Evolutionary conservation across 495 filamentous ascomycete genomes (phyloP).

Genomic region (Articulospora tetracladia): DNA sequence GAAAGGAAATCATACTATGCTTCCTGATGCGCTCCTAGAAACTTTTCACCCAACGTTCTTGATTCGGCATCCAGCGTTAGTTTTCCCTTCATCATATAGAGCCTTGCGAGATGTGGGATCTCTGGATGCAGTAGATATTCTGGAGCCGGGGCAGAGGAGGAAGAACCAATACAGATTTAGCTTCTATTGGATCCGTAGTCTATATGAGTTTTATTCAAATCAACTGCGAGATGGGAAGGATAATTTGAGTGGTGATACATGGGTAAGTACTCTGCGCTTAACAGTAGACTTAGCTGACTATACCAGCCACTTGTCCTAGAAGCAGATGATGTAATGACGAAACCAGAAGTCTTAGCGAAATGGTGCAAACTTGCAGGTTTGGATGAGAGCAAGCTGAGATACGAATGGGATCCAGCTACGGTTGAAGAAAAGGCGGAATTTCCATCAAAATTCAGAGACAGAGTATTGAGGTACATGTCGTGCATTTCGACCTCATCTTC

Average conservation of each 20-base stretch:
- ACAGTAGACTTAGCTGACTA: background rate
- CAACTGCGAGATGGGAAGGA: background rate
- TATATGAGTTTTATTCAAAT: background rate
- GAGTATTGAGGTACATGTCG: background rate
- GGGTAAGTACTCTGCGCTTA: background rate
- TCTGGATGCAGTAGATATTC: background rate
- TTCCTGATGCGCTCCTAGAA: constrained; percentile 36
- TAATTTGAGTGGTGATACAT: background rate
- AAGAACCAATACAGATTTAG: background rate
- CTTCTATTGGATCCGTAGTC: background rate
- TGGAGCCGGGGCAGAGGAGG: background rate
- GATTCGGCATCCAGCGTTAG: constrained; percentile 40
- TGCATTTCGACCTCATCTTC: constrained; percentile 20
- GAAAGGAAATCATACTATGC: constrained; percentile 30
- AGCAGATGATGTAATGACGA: constrained; percentile 41
- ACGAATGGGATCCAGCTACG: constrained; percentile 32
- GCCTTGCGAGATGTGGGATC: constrained; percentile 12
- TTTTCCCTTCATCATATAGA: constrained; percentile 36
- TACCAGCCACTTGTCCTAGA: constrained; percentile 36
- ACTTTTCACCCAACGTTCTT: constrained; percentile 35
- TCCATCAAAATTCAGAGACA: constrained; percentile 18
- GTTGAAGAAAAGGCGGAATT: constrained; percentile 29
- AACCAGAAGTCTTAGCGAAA: constrained; percentile 28
- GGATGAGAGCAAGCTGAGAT: constrained; percentile 30
- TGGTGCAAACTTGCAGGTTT: constrained; percentile 34